A percentile compares a stretch with the other conserved stretches of the same genome.
phyloP scores from a whole-genome alignment of 1,284 basidiomycete genomes.

The Heterobasidion parviporum region DNA sequence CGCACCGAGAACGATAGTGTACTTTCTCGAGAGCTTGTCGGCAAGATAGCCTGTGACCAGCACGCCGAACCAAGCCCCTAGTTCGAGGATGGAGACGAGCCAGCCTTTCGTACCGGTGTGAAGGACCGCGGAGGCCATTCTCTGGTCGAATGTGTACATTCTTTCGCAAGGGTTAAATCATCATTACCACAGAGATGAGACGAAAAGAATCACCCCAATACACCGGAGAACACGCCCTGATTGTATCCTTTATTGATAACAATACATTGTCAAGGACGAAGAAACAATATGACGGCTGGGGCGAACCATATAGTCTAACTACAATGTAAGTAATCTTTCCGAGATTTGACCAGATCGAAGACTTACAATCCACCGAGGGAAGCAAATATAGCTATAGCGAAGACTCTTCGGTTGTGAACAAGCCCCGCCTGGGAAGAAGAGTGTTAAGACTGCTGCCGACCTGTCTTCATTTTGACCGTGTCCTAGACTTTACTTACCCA shows the following conservation, averaged over 20 bases:
- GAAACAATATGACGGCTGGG: no score
- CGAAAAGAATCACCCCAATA: constrained; percentile 33
- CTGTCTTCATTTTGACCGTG: background rate
- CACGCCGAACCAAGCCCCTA: constrained; percentile 70
- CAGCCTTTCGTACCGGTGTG: constrained; percentile 52
- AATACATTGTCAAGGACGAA: no score
- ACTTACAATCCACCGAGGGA: constrained; percentile 63
- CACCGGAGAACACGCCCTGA: constrained; percentile 64
- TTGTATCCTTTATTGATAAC: constrained; percentile 41
- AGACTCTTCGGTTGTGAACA: constrained; percentile 51
- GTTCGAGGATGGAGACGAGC: constrained; percentile 62
- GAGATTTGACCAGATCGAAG: background rate
- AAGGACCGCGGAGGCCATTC: constrained; percentile 47
- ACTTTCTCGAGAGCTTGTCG: constrained; percentile 66
- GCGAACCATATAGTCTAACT: constrained; percentile 41
- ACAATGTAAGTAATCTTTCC: background rate
- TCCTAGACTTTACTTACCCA: constrained; percentile 37
- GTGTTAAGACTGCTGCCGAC: background rate
- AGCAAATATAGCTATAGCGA: constrained; percentile 62
- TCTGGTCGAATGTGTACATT: constrained; percentile 46
- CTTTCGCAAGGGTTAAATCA: background rate
- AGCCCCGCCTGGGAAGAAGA: constrained; percentile 40
- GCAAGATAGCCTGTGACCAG: constrained; percentile 59
- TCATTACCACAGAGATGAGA: constrained; percentile 9
- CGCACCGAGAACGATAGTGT: constrained; percentile 56